Percentiles rank a stretch among this genome's conserved stretches.
phyloP scores from a whole-genome alignment of 1,284 basidiomycete genomes.

The Trametes hirsuta region DNA sequence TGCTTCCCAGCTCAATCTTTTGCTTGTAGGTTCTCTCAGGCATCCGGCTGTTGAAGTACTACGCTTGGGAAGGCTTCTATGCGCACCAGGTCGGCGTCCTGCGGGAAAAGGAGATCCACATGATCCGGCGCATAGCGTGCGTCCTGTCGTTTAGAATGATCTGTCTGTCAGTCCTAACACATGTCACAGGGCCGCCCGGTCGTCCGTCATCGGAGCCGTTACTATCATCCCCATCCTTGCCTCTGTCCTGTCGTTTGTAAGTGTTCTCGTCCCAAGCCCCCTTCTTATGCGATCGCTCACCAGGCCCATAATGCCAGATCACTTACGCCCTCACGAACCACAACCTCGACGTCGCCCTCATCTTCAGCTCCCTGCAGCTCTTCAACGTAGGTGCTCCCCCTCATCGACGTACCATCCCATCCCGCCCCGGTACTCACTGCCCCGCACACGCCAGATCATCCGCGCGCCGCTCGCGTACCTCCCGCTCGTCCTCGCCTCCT shows the following conservation, averaged over 20 bases:
- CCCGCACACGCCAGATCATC: slow-evolving; percentile 47
- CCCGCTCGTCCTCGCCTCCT: slow-evolving; percentile 52
- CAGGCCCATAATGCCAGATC: slow-evolving; percentile 44
- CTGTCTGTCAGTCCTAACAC: too few species aligned
- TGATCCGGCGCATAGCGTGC: slow-evolving; percentile 53
- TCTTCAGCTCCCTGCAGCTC: slow-evolving; percentile 75
- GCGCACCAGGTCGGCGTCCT: slow-evolving; percentile 52
- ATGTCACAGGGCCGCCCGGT: slow-evolving; percentile 40
- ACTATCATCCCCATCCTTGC: slow-evolving; percentile 70
- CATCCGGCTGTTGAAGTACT: slow-evolving; percentile 63
- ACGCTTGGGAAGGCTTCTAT: slow-evolving; percentile 70
- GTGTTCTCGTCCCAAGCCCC: slow-evolving; percentile 28
- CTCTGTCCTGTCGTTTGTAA: slow-evolving; percentile 72
- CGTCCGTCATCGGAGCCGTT: slow-evolving; percentile 58
- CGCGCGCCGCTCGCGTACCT: slow-evolving; percentile 55
- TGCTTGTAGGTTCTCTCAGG: slow-evolving; percentile 57
- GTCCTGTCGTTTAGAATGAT: slow-evolving; percentile 28
- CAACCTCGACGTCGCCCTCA: slow-evolving; percentile 65
- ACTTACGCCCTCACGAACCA: slow-evolving; percentile 72
- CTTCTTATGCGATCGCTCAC: background rate
- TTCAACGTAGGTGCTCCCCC: slow-evolving; percentile 62
- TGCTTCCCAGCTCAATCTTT: background rate
- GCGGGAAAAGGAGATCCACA: slow-evolving; percentile 54
- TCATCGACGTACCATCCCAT: background rate
- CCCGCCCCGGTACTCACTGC: background rate